phyloP scores from a whole-genome alignment of 768 basidiomycete species.

The Ephemerocybe angulata region DNA sequence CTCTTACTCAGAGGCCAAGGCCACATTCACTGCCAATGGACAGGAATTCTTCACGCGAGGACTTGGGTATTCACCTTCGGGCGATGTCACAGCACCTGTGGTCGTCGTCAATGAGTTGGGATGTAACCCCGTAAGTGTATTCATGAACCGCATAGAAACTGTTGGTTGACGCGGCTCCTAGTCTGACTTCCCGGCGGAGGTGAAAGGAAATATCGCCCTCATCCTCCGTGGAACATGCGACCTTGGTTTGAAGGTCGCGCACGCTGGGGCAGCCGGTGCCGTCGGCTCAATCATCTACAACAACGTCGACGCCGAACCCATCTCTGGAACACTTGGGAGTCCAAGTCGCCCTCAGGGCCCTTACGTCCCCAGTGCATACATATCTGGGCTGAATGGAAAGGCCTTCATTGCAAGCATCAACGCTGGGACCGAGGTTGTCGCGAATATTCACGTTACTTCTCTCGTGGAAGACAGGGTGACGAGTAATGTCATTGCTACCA shows the following conservation, averaged over 20 bases:
- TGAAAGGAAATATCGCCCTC: conserved; percentile 25
- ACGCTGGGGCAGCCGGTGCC: conserved; percentile 24
- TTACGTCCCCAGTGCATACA: conserved; percentile 23
- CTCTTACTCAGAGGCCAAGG: conserved; percentile 21
- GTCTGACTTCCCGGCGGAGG: conserved; percentile 22
- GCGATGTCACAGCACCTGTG: conserved; percentile 23
- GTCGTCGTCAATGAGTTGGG: conserved; percentile 22
- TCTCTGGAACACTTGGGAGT: conserved; percentile 22
- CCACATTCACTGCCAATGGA: conserved; percentile 15
- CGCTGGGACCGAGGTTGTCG: conserved; percentile 21
- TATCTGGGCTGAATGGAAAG: conserved; percentile 22
- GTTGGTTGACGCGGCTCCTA: not conserved
- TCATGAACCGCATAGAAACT: not conserved
- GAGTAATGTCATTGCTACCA: conserved; percentile 29
- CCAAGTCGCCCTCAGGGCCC: conserved; percentile 20
- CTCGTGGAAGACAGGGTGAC: conserved; percentile 22
- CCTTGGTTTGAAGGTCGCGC: conserved; percentile 25
- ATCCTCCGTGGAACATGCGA: conserved; percentile 26
- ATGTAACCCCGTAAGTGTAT: conserved; percentile 19
- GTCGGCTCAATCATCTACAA: conserved; percentile 27
- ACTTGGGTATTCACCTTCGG: conserved; percentile 21
- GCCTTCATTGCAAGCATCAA: conserved; percentile 20
- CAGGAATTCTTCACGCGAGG: conserved; percentile 11
- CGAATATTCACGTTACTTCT: conserved; percentile 22
- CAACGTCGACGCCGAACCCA: conserved; percentile 22